These are phyloP conservation scores for Penicillium digitatum DNA, from an alignment of 2,329 filamentous ascomycete genomes.

Conservation along the genomic window DNA sequence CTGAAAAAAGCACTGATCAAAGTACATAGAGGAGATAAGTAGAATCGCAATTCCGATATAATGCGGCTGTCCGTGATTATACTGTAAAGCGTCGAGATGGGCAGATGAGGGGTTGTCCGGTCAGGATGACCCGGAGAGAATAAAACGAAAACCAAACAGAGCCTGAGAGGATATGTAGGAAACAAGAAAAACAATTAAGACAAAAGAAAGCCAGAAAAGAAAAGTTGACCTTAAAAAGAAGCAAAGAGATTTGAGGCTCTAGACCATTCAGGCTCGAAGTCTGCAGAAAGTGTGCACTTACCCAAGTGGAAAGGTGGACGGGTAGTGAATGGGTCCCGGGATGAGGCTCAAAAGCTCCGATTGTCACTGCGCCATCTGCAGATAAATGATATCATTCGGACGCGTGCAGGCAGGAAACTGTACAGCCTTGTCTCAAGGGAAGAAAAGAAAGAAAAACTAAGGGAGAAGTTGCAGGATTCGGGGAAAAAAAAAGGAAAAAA, in stretches of 20 bases:
- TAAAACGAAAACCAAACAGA: neutral
- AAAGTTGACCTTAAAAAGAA: neutral
- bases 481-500: slow-evolving; percentile 3
- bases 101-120: slow-evolving; percentile 5
- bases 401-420: neutral
- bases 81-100: slow-evolving; percentile 1
- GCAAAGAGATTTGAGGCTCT: neutral
- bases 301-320: slow-evolving; percentile 9
- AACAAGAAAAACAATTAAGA: neutral
- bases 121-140: neutral
- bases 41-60: neutral
- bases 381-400: slow-evolving; percentile 15
- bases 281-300: slow-evolving; percentile 10
- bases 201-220: neutral
- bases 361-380: slow-evolving; percentile 11
- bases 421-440: slow-evolving; percentile 1
- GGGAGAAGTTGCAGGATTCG: neutral
- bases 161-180: neutral
- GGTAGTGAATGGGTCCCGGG: slow-evolving; percentile 9
- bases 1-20: neutral
- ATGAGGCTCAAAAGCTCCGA: slow-evolving; percentile 23
- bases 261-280: neutral
- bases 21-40: neutral
- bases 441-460: neutral
- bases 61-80: neutral